Conservation (phyloP, 2,329 filamentous ascomycete genomes). For the Neonectria faginata region DNA sequence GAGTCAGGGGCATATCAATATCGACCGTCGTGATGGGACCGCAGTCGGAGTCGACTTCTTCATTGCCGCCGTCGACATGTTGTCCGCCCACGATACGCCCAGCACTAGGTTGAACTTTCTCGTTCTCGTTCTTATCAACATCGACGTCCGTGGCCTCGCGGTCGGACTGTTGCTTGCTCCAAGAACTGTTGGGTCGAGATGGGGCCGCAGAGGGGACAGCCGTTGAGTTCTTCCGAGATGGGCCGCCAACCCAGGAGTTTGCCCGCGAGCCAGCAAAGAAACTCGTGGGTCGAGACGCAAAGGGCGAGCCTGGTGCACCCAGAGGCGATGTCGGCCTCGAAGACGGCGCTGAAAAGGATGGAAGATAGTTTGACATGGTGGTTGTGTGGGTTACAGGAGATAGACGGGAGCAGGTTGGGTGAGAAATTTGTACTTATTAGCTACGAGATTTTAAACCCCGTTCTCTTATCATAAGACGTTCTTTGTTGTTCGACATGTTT, state of each 20-base stretch:
- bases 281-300: conserved; percentile 36
- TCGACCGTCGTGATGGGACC: conserved; percentile 38
- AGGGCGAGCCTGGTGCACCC: conserved; percentile 23
- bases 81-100: conserved; percentile 39
- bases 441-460: conserved; percentile 16
- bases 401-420: conserved; percentile 5
- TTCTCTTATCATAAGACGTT: conserved; percentile 30
- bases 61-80: conserved; percentile 34
- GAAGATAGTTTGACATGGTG: conserved; percentile 40
- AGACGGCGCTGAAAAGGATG: conserved; percentile 38
- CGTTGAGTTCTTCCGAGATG: conserved; percentile 23
- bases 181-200: conserved; percentile 18
- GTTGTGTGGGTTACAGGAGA: conserved; percentile 14
- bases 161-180: conserved; percentile 25
- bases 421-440: conserved; percentile 10
- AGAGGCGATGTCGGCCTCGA: conserved; percentile 33
- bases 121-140: conserved; percentile 33
- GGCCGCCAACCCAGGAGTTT: conserved; percentile 32
- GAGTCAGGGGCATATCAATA: conserved; percentile 37
- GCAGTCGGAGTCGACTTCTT: conserved; percentile 32
- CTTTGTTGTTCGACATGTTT: conserved; percentile 24
- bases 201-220: conserved; percentile 20
- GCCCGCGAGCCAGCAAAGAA: conserved; percentile 38
- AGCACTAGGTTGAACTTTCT: conserved; percentile 20
- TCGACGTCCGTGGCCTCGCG: conserved; percentile 35